A percentile compares a stretch with the other conserved stretches of the same genome.
Conservation (phyloP, 148 eudicot species). For the Tetragonia tetragonoides region DNA sequence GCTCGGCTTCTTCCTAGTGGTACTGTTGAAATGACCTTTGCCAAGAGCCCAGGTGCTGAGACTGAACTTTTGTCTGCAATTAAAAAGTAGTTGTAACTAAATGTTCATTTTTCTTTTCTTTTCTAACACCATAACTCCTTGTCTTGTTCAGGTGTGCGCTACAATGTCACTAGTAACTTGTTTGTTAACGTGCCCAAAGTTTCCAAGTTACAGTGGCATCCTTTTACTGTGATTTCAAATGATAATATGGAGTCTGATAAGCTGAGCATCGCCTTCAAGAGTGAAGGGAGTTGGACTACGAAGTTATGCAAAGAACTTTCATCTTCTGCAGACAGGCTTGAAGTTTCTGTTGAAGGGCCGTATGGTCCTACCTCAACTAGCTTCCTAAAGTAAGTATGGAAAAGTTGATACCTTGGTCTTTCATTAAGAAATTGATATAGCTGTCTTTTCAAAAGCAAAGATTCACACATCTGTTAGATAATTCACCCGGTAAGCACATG, state of each 20-base stretch:
- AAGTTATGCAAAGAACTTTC: constrained; percentile 43
- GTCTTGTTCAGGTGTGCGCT: constrained; percentile 39
- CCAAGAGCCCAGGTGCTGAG: constrained; percentile 47
- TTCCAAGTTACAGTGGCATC: constrained; percentile 84
- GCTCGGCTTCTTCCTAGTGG: constrained; percentile 51
- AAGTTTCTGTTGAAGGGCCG: constrained; percentile 54
- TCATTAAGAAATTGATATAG: no score
- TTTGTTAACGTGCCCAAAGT: constrained; percentile 63
- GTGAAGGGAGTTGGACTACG: constrained; percentile 47
- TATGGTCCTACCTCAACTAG: constrained; percentile 48
- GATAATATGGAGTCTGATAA: constrained; percentile 52
- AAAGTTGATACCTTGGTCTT: no score
- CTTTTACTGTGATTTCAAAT: constrained; percentile 64
- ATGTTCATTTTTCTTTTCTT: neutral
- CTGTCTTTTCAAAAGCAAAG: no score
- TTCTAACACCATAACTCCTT: neutral
- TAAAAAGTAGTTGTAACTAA: neutral
- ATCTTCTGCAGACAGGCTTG: constrained; percentile 40
- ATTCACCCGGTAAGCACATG: no score
- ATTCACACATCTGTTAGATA: no score
- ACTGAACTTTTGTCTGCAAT: neutral
- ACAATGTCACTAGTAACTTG: constrained; percentile 61
- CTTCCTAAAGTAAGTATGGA: constrained; percentile 34
- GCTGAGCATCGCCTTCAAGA: constrained; percentile 52
- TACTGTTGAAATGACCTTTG: constrained; percentile 48